phyloP scores from a whole-genome alignment of 139 green algal genomes.

The Astrephomene gubernaculifera region DNA sequence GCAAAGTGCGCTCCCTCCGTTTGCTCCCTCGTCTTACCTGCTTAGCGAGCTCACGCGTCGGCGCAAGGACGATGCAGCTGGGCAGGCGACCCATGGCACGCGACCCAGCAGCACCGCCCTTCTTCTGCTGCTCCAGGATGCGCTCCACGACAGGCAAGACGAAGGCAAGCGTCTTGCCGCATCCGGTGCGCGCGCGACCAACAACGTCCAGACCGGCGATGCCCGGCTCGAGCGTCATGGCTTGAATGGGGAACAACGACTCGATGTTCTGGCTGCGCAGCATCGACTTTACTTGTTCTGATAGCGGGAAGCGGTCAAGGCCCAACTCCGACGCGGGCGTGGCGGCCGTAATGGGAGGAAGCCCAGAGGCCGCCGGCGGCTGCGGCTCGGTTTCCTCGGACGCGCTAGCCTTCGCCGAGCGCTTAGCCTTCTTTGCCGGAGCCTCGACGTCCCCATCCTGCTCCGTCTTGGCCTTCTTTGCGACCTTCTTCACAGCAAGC shows the following conservation, averaged over 20 bases:
- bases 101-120: background rate
- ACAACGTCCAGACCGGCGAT: slow-evolving; percentile 89
- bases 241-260: slow-evolving; percentile 96
- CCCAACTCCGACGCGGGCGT: slow-evolving; percentile 50
- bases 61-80: slow-evolving; percentile 90
- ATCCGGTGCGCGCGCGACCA: slow-evolving; percentile 92
- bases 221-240: slow-evolving; percentile 80
- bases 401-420: background rate
- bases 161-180: slow-evolving; percentile 99
- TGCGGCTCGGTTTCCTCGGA: slow-evolving; percentile 26
- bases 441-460: background rate
- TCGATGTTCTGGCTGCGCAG: slow-evolving; percentile 84
- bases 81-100: slow-evolving; percentile 67
- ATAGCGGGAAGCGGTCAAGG: slow-evolving; percentile 88
- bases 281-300: slow-evolving; percentile 74
- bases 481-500: background rate
- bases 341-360: slow-evolving; percentile 7
- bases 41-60: slow-evolving; percentile 98
- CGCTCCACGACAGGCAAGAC: slow-evolving; percentile 95
- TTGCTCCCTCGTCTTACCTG: too few species aligned
- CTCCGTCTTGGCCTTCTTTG: slow-evolving; percentile 32
- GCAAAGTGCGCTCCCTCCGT: too few species aligned
- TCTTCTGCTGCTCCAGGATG: slow-evolving; percentile 60
- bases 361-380: background rate
- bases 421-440: slow-evolving; percentile 13